These are phyloP conservation scores for Bruguiera sexangula DNA, from an alignment of 345 rosid genomes.

Conservation along the genomic window DNA sequence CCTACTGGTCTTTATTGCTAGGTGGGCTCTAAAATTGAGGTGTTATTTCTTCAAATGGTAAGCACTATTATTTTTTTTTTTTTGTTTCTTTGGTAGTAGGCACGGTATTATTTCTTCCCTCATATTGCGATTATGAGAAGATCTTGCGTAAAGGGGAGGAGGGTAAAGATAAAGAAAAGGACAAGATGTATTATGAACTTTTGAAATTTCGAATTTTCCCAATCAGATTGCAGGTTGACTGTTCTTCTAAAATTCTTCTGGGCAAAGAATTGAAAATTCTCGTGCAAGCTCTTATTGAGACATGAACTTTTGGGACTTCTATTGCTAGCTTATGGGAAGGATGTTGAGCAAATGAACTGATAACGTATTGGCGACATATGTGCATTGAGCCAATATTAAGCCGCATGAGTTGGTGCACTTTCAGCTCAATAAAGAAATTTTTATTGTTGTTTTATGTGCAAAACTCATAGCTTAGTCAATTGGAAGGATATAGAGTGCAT, in stretches of 20 bases:
- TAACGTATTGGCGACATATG: not conserved
- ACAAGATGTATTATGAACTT: constrained; percentile 6
- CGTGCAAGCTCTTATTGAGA: not conserved
- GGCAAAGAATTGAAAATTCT: not conserved
- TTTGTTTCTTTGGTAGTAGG: no score
- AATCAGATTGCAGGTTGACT: not conserved
- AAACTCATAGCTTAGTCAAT: constrained; percentile 40
- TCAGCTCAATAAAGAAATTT: constrained; percentile 28
- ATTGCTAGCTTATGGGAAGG: not conserved
- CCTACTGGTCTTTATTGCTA: constrained; percentile 35
- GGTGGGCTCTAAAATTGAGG: constrained; percentile 34
- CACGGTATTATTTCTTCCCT: not conserved
- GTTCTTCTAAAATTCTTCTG: not conserved
- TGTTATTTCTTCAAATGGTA: constrained; percentile 15
- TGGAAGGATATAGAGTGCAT: constrained; percentile 30
- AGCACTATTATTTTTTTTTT: not conserved
- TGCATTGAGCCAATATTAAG: constrained; percentile 32
- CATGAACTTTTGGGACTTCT: not conserved
- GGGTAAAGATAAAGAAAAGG: not conserved
- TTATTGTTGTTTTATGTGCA: constrained; percentile 31
- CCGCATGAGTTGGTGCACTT: constrained; percentile 29
- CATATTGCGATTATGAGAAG: constrained; percentile 18
- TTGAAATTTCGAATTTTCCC: not conserved
- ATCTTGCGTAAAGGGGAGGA: constrained; percentile 1
- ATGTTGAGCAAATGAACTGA: not conserved